Evolutionary conservation across 192 early-diverging fungal species (phyloP), one percentile per base, ranked within the genome.

Genomic region (Phycomyces blakesleeanus): DNA sequence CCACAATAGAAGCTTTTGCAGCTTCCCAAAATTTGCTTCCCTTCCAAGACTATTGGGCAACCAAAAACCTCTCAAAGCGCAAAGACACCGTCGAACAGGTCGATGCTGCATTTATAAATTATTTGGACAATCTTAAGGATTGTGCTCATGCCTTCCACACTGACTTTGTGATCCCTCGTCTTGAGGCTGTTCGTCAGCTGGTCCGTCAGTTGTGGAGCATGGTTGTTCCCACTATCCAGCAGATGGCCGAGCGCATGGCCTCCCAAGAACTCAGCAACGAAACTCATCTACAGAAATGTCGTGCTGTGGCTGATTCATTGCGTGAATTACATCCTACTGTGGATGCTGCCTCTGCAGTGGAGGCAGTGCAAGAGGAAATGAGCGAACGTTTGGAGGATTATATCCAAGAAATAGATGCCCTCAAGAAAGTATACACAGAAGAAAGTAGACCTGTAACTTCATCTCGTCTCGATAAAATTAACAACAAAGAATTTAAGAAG

Each of bases 401-500:
- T 18, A 77, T 70, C 44, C 49, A 57, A 6, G 66, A 61, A 21
- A 63, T 82, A 0, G 72, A 69, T 14, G 34, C 50, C 16, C 15
- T 68, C 9, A 53, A 41, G 40, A 44, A 24, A 16, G 22, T 7
- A 11, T 64, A 56, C 15, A 18, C 16, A 6, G 22, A 34, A n/a
- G 37, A 51, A 3, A 14, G 12, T 1, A 38, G 3, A 11, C 24
- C 51, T 12, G 52, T 24, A 11, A 26, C 56, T 12, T 29, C 72
- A 41, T 69, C 80, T 9, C 70, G 84, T 63, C 72, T 85, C 22
- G 87, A 85, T 22, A 83, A 80, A 37, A 76, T 83, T 0, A 74
- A 70, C 24, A 77, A 89, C 57, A 89, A 87, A 68, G 89, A 91
- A 20, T 85, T 89, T 57, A 75, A 79, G n/a, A 83, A 87, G 58